Conservation (phyloP, 805 yeast species). For the Barnettozyma botsteinii region DNA sequence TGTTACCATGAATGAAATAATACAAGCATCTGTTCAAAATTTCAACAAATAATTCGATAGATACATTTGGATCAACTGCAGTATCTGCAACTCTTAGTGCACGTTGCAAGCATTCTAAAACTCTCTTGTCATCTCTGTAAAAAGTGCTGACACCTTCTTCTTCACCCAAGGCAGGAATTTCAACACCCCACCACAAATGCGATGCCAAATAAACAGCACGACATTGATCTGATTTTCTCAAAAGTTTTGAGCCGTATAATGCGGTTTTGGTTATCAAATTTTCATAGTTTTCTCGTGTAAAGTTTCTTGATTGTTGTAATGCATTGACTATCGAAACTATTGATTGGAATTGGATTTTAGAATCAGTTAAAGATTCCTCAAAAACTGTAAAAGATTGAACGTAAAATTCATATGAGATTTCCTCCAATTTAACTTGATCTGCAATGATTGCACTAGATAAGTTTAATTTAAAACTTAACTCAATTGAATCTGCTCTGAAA, state of each 20-base stretch:
- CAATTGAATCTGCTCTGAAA: constrained; percentile 31
- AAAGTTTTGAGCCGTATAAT: constrained; percentile 77
- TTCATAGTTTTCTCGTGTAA: constrained; percentile 67
- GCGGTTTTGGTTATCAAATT: constrained; percentile 79
- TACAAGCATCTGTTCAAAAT: constrained; percentile 81
- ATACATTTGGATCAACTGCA: constrained; percentile 74
- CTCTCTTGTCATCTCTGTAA: constrained; percentile 58
- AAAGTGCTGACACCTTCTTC: constrained; percentile 38
- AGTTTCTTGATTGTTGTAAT: constrained; percentile 45
- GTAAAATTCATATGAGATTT: constrained; percentile 79
- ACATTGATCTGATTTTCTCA: constrained; percentile 93
- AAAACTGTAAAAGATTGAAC: constrained; percentile 83
- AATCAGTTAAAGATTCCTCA: constrained; percentile 57
- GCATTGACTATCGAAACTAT: constrained; percentile 44
- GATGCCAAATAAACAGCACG: constrained; percentile 83
- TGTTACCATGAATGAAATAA: constrained; percentile 77
- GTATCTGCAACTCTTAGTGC: constrained; percentile 88
- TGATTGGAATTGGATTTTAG: constrained; percentile 48
- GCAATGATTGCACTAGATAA: constrained; percentile 69
- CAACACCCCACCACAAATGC: constrained; percentile 92
- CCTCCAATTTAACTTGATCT: constrained; percentile 67
- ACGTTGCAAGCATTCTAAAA: constrained; percentile 85
- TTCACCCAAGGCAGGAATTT: constrained; percentile 42
- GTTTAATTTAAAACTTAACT: constrained; percentile 38
- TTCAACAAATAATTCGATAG: constrained; percentile 82